Evolutionary conservation across 768 basidiomycete genomes (phyloP), one percentile per base, ranked within the genome.

Genomic region (Lentinula edodes): DNA sequence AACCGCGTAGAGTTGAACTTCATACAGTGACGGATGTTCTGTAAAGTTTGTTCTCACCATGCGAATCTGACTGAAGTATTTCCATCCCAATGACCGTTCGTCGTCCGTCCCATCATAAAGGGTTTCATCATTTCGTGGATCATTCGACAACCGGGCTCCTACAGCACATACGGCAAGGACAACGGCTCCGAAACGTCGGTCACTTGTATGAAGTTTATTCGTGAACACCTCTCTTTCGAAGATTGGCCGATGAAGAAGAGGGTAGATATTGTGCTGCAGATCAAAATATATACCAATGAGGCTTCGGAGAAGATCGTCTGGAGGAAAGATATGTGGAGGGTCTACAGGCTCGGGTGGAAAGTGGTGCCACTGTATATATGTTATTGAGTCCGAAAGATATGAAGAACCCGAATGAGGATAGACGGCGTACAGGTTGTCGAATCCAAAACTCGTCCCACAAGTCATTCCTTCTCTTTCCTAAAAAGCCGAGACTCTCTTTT

Each of bases 91-190:
- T 2, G 46, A 58, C 5, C 36, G 57, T 16, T 38, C 32, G n/a
- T 54, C 43, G 35, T 15, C 36, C n/a, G 42, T 35, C 16, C 39
- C 36, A 9, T 38, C 18, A 43, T 8, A 58, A 35, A 75, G 56
- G 16, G 28, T 28, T 28, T 3, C 2, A 28, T 28, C 28, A 3
- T 82, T 77, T 18, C 80, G 72, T 0, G 74, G 72, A 64, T 86
- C 82, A 52, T 81, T 72, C n/a, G 71, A 70, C n/a, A 57, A 41
- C 64, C 82, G 75, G 0, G 81, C 68, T 3, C 77, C 85, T 50
- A 77, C 68, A 0, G 87, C 84, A 66, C 82, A 83, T 0, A 85
- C 74, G 8, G 82, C 68, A 9, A 86, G 72, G 48, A 85, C 80
- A 1, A 77, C 71, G 2, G 72, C 63, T 0, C 72, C 74, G 64